Evolutionary conservation across 1,139 yeast species (phyloP).

Genomic region (Geotrichum carabidarum): DNA sequence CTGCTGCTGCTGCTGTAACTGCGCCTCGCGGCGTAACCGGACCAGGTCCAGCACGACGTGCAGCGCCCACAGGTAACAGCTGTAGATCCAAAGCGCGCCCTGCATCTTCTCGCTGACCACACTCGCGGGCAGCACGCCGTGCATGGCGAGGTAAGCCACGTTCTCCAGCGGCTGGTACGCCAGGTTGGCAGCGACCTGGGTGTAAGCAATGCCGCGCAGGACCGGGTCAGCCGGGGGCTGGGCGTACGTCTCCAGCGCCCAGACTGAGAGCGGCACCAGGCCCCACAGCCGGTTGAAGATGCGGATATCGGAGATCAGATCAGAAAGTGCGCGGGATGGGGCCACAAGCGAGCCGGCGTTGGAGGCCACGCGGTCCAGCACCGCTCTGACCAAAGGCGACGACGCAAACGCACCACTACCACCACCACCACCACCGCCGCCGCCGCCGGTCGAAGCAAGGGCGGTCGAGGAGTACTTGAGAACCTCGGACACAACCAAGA

Average conservation of each 20-base stretch:
- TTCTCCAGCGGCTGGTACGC: constrained; percentile 42
- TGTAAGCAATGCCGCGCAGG: constrained; percentile 32
- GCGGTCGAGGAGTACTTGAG: constrained; percentile 17
- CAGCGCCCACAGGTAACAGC: constrained; percentile 42
- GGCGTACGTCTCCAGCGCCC: constrained; percentile 33
- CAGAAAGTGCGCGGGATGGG: constrained; percentile 31
- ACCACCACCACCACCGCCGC: constrained; percentile 12
- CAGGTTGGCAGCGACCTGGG: constrained; percentile 38
- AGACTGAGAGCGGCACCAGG: constrained; percentile 36
- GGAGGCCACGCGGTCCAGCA: background rate
- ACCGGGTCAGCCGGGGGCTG: constrained; percentile 30
- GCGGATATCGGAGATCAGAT: constrained; percentile 39
- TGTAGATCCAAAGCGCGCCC: constrained; percentile 37
- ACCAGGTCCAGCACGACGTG: constrained; percentile 39
- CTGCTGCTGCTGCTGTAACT: background rate
- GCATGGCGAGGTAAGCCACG: constrained; percentile 40
- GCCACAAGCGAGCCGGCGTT: constrained; percentile 19
- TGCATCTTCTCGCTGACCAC: constrained; percentile 27
- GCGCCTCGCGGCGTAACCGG: constrained; percentile 24
- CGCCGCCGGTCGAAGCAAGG: constrained; percentile 5
- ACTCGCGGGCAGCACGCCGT: constrained; percentile 36
- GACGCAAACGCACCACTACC: constrained; percentile 2
- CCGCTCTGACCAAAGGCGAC: background rate
- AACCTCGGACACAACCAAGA: constrained; percentile 30
- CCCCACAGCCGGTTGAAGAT: constrained; percentile 40